These are phyloP conservation scores for Aspergillus olivimuriae DNA, from an alignment of 495 filamentous ascomycete species.

Conservation along the genomic window DNA sequence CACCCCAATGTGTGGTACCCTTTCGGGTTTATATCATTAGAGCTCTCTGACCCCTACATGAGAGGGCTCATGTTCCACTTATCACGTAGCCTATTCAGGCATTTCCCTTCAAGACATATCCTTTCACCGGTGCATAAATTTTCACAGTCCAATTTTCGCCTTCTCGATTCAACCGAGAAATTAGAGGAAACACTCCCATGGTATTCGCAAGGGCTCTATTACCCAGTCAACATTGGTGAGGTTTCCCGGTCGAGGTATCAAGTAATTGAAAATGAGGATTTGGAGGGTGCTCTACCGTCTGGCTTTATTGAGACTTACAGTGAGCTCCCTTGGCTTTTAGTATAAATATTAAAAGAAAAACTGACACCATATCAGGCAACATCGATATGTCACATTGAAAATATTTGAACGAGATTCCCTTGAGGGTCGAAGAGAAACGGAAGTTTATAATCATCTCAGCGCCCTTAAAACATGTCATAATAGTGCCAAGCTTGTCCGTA, in stretches of 20 bases:
- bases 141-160: neutral
- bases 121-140: neutral
- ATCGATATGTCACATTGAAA: slow-evolving; percentile 1
- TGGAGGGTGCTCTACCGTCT: slow-evolving; percentile 3
- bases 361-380: neutral
- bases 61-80: neutral
- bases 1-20: neutral
- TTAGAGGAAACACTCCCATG: slow-evolving; percentile 1
- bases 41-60: neutral
- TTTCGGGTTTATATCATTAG: neutral
- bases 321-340: neutral
- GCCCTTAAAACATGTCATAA: slow-evolving; percentile 7
- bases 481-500: slow-evolving; percentile 11
- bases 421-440: neutral
- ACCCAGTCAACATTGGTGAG: neutral
- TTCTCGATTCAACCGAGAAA: slow-evolving; percentile 1
- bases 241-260: neutral
- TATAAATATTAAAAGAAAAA: neutral
- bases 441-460: neutral
- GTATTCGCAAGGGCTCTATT: neutral
- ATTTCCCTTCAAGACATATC: neutral
- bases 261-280: slow-evolving; percentile 1
- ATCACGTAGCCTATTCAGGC: neutral
- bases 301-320: slow-evolving; percentile 2
- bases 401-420: neutral